phyloP scores from a whole-genome alignment of 1,284 basidiomycete genomes.

The Austroboletus niveus region DNA sequence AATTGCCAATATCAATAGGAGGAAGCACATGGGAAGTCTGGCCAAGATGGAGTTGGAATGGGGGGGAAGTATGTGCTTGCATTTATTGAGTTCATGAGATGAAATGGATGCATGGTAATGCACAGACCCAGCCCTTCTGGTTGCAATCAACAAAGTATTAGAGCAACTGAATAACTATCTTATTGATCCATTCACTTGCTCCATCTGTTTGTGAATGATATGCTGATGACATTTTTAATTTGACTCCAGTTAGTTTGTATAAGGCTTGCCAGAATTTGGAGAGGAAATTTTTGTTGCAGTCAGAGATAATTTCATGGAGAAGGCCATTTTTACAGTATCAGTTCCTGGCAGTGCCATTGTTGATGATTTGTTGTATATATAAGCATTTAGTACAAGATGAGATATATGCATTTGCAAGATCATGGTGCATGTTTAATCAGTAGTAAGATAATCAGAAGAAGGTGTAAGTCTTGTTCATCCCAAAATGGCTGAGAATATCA shows the following conservation, averaged over 20 bases:
- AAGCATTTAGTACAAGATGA: conserved; percentile 37
- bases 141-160: conserved; percentile 37
- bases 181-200: conserved; percentile 33
- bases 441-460: conserved; percentile 32
- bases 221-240: conserved; percentile 33
- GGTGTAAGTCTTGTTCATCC: conserved; percentile 15
- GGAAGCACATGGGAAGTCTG: not conserved
- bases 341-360: conserved; percentile 25
- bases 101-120: conserved; percentile 38
- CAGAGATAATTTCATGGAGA: conserved; percentile 22
- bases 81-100: conserved; percentile 38
- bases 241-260: conserved; percentile 28
- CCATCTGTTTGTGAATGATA: conserved; percentile 42
- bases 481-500: not conserved
- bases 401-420: conserved; percentile 30
- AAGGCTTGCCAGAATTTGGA: conserved; percentile 28
- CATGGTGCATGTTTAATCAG: conserved; percentile 40
- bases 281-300: conserved; percentile 29
- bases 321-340: conserved; percentile 40
- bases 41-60: conserved; percentile 34
- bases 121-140: conserved; percentile 42
- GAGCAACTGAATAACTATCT: conserved; percentile 36
- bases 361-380: conserved; percentile 34
- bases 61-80: conserved; percentile 34
- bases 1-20: not conserved